Evolutionary conservation across 352 stramenopile species (phyloP), one percentile per base, ranked within the genome.

Genomic region (Discostella stelligera): DNA sequence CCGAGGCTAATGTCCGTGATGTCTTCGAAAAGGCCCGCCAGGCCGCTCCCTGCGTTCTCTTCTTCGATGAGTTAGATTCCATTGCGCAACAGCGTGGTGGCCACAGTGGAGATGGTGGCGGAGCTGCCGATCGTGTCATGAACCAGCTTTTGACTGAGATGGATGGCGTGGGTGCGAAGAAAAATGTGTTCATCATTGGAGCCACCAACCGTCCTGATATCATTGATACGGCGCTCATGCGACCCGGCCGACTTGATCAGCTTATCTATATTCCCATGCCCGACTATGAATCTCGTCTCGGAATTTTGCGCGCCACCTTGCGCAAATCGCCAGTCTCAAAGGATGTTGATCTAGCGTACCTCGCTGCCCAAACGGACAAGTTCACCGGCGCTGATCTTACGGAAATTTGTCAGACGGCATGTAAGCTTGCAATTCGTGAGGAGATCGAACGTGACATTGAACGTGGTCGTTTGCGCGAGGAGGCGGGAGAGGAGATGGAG

Each of bases 51-150:
- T 99, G 96, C 87, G 96, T 99, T 30, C 87, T 99, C 11, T 99
- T 99, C 90, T 99, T 99, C 82, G 97, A 99, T 91, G 97, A 99
- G 86, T 87, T 99, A 50, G 97, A 99, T 91, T 99, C 96, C 32
- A 99, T 99, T 74, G 98, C 97, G 4, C 94, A 98, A 78, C 94
- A 98, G 76, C 94, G 97, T 88, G 97, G 97, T 58, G 96, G 94
- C 79, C 96, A 86, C 64, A 85, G 88, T 6, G 97, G 97, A 48
- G 97, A 99, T 84, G 96, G 96, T 55, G 96, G 97, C 68, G 97
- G 97, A 77, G 97, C 97, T 32, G 96, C 95, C 53, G 98, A 99
- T 87, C 96, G 98, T 90, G 97, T 99, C 55, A 99, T 99, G 96
- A 99, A 99, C 90, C 97, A 99, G 90, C 88, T 99, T 56, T 89